These are phyloP conservation scores for Tardiomyces depauwii DNA, from an alignment of 1,139 yeast species.

Conservation along the genomic window DNA sequence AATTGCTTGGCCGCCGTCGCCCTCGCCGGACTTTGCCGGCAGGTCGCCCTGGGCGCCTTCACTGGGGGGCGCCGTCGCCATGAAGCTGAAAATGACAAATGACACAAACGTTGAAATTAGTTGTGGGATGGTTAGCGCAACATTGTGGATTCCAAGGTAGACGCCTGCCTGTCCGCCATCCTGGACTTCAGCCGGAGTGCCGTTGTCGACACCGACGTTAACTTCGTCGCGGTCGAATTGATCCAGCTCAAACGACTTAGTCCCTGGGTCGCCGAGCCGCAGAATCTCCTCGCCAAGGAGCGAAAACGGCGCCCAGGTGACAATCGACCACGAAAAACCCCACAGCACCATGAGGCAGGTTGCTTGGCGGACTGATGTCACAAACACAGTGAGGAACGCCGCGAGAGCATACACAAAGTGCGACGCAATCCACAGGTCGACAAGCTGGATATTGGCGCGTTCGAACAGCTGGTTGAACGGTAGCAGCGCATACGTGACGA, in stretches of 20 bases:
- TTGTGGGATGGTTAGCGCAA: conserved; percentile 31
- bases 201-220: too few species aligned
- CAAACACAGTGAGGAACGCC: conserved; percentile 21
- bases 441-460: conserved; percentile 8
- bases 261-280: conserved; percentile 5
- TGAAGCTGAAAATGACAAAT: conserved; percentile 23
- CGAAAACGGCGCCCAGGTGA: conserved; percentile 33
- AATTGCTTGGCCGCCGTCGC: conserved; percentile 28
- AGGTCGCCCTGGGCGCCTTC: conserved; percentile 1
- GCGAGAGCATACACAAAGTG: conserved; percentile 27
- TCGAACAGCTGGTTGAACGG: conserved; percentile 1
- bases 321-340: conserved; percentile 32
- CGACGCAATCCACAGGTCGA: conserved; percentile 23
- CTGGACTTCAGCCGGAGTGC: conserved; percentile 2
- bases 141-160: conserved; percentile 30
- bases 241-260: too few species aligned
- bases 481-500: not conserved
- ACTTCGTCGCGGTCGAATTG: too few species aligned
- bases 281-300: conserved; percentile 30
- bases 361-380: conserved; percentile 19
- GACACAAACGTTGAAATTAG: conserved; percentile 30
- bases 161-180: conserved; percentile 23
- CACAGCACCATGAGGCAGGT: conserved; percentile 24
- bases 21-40: conserved; percentile 8
- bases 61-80: conserved; percentile 12